phyloP scores from a whole-genome alignment of 805 yeast species.

The Ogataea pignaliae region DNA sequence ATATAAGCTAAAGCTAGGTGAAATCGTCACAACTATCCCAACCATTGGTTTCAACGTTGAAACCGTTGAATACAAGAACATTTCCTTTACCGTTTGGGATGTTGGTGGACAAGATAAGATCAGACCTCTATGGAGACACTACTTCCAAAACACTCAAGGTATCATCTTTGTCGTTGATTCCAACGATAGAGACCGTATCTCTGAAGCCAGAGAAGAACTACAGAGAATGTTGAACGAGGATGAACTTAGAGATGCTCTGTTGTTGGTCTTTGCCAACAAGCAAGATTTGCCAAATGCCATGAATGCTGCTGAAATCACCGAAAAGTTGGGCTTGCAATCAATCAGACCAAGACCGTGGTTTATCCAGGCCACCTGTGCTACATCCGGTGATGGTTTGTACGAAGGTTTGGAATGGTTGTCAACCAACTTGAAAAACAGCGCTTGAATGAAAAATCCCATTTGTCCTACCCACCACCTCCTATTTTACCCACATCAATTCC shows the following conservation, averaged over 20 bases:
- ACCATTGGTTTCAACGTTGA: conserved; percentile 97
- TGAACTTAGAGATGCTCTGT: conserved; percentile 93
- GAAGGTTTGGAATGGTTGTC: conserved; percentile 98
- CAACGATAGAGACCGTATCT: conserved; percentile 95
- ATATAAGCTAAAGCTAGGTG: conserved; percentile 92
- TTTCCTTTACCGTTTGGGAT: conserved; percentile 97
- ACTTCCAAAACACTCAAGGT: conserved; percentile 98
- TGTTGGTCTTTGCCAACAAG: conserved; percentile 95
- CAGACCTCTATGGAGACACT: conserved; percentile 98
- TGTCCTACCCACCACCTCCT: too few relatives aligned
- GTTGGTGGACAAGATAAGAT: conserved; percentile 99
- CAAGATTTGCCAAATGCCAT: conserved; percentile 99
- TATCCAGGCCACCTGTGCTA: conserved; percentile 98
- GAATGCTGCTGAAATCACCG: conserved; percentile 98
- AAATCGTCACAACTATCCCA: conserved; percentile 93
- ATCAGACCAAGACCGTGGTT: conserved; percentile 99
- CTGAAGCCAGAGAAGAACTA: conserved; percentile 97
- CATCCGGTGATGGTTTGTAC: conserved; percentile 97
- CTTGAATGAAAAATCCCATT: conserved; percentile 14
- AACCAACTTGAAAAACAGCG: conserved; percentile 76
- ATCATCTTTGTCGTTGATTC: conserved; percentile 97
- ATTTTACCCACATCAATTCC: too few relatives aligned
- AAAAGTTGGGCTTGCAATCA: conserved; percentile 92
- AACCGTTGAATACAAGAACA: conserved; percentile 95
- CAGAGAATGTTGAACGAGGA: conserved; percentile 98